Evolutionary conservation across 768 basidiomycete species (phyloP).

Genomic region (Pisolithus sp.): DNA sequence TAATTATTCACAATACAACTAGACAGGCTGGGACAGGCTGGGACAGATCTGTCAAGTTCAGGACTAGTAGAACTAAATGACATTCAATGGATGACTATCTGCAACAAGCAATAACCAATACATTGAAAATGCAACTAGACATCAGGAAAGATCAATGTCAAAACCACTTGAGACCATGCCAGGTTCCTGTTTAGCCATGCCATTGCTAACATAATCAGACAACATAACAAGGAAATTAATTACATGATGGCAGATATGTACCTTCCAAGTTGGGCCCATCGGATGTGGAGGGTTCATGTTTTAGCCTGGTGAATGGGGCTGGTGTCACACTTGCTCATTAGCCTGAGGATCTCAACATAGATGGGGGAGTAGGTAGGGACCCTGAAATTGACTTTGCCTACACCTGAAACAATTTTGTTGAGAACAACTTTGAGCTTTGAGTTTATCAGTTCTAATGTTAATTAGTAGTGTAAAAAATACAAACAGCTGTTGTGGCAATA

Average conservation of each 20-base stretch:
- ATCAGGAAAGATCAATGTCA: background rate
- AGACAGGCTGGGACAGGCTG: too few species aligned
- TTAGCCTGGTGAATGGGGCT: conserved; percentile 1
- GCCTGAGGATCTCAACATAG: conserved; percentile 1
- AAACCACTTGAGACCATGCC: background rate
- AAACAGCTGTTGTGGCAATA: conserved; percentile 1
- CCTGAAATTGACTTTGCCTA: conserved; percentile 7
- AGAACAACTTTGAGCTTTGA: conserved; percentile 2
- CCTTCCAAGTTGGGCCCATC: background rate
- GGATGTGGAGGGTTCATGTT: background rate
- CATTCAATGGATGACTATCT: too few species aligned
- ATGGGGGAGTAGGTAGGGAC: background rate
- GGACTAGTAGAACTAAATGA: too few species aligned
- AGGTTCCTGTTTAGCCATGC: background rate
- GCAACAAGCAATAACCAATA: too few species aligned
- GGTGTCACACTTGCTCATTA: conserved; percentile 4
- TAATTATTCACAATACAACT: too few species aligned
- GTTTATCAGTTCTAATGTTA: background rate
- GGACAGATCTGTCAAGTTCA: too few species aligned
- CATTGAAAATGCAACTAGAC: too few species aligned
- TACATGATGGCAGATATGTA: background rate
- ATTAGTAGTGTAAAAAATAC: background rate
- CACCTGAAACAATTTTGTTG: background rate
- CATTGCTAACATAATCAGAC: background rate
- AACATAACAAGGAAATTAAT: background rate